Percentiles rank a stretch among this genome's conserved stretches.
Conservation (phyloP, 2,329 filamentous ascomycete species). For the Aschersonia sp. region DNA sequence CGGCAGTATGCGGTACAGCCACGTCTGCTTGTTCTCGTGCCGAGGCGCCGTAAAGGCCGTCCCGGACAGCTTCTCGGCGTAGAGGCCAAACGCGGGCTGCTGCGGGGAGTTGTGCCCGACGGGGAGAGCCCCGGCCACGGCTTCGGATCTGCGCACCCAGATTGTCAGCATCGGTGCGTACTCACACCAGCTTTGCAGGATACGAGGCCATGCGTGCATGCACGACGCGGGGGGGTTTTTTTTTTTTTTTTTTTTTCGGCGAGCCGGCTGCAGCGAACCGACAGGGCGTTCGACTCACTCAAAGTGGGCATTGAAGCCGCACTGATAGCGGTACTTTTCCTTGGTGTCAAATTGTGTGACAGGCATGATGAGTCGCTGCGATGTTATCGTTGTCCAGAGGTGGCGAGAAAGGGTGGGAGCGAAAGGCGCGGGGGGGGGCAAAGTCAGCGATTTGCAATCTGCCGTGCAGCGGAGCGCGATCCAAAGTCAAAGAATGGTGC, state of each 20-base stretch:
- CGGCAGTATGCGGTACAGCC: constrained; percentile 57
- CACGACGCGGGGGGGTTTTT: too few relatives aligned
- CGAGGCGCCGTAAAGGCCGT: constrained; percentile 58
- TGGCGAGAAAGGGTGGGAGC: too few relatives aligned
- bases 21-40: constrained; percentile 54
- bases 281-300: constrained; percentile 38
- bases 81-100: constrained; percentile 63
- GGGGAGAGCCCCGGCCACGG: constrained; percentile 58
- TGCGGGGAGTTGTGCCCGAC: constrained; percentile 70
- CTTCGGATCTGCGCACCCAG: constrained; percentile 46
- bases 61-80: constrained; percentile 66
- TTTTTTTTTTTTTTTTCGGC: too few relatives aligned
- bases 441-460: too few relatives aligned
- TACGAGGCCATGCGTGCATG: too few relatives aligned
- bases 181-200: too few relatives aligned
- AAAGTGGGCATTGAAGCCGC: constrained; percentile 64
- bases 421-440: too few relatives aligned
- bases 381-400: background rate
- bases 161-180: background rate
- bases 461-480: too few relatives aligned
- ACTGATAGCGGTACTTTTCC: constrained; percentile 59
- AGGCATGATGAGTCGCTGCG: constrained; percentile 25
- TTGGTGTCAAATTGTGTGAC: constrained; percentile 30
- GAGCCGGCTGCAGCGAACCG: too few relatives aligned
- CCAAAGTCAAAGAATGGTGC: too few relatives aligned